Evolutionary conservation across 73 alveolate species (phyloP).

Genomic region (Tetrahymena borealis): DNA sequence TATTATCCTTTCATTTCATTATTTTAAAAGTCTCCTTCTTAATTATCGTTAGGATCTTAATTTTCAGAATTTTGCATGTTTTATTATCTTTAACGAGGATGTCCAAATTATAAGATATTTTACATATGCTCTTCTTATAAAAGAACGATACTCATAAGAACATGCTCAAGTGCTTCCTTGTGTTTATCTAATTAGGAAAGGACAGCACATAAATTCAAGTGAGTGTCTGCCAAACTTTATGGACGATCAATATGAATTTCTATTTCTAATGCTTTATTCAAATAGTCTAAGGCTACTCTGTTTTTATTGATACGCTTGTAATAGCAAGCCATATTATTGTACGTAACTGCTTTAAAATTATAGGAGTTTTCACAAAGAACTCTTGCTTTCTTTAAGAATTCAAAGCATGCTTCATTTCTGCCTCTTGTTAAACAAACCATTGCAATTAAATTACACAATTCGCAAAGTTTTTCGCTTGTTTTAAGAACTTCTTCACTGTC

Average conservation of each 20-base stretch:
- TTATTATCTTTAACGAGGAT: constrained; percentile 29
- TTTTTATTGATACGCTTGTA: constrained; percentile 65
- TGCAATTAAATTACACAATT: constrained; percentile 77
- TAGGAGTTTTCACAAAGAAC: constrained; percentile 51
- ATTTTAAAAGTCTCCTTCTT: background rate
- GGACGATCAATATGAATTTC: constrained; percentile 31
- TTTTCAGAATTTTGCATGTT: constrained; percentile 42
- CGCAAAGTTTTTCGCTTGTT: constrained; percentile 58
- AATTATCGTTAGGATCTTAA: constrained; percentile 8
- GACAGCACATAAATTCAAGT: constrained; percentile 78
- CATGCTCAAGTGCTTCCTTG: constrained; percentile 75
- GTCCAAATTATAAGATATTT: constrained; percentile 1
- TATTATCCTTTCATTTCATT: background rate
- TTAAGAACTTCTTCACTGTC: constrained; percentile 65
- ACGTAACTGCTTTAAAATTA: constrained; percentile 71
- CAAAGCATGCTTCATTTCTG: constrained; percentile 68
- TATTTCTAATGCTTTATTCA: constrained; percentile 65
- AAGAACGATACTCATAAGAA: constrained; percentile 37
- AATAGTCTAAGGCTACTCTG: constrained; percentile 64
- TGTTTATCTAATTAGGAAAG: constrained; percentile 63
- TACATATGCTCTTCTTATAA: constrained; percentile 39
- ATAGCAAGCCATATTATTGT: constrained; percentile 78
- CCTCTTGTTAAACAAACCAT: constrained; percentile 71
- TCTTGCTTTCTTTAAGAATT: constrained; percentile 79
- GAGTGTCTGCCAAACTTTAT: constrained; percentile 68